Conservation (phyloP, 495 filamentous ascomycete genomes). For the Aeminium ludgeri region DNA sequence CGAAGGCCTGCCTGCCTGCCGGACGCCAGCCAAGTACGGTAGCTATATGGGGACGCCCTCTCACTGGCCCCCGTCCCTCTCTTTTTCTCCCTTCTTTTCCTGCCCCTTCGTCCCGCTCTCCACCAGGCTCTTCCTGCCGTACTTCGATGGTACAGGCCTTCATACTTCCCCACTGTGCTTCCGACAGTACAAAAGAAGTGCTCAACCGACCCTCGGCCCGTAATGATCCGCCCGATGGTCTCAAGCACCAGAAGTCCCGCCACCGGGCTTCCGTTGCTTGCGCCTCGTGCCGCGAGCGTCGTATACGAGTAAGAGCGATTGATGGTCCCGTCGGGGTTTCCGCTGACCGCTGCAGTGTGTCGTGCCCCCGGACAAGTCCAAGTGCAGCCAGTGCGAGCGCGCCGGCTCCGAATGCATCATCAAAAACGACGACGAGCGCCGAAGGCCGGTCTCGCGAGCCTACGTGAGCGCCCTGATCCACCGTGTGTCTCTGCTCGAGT, state of each 20-base stretch:
- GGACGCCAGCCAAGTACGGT: too few species aligned
- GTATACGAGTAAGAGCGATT: conserved; percentile 31
- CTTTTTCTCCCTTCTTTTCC: too few species aligned
- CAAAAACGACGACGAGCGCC: conserved; percentile 39
- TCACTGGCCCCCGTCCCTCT: too few species aligned
- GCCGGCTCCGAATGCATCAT: conserved; percentile 36
- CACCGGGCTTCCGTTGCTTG: conserved; percentile 26
- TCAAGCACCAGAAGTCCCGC: conserved; percentile 11
- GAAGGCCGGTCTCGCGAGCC: conserved; percentile 37
- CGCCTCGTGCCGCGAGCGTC: conserved; percentile 30
- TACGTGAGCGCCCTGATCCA: conserved; percentile 39
- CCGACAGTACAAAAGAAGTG: too few species aligned
- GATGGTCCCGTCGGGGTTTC: not conserved
- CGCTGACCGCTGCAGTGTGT: conserved; percentile 25
- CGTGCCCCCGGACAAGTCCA: conserved; percentile 33
- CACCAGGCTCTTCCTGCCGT: too few species aligned
- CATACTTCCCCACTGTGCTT: too few species aligned
- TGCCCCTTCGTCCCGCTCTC: too few species aligned
- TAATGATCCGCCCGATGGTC: conserved; percentile 1
- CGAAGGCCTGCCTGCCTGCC: too few species aligned
- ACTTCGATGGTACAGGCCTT: too few species aligned
- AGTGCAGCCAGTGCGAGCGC: conserved; percentile 36
- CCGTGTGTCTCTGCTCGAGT: conserved; percentile 33
- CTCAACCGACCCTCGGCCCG: too few species aligned
- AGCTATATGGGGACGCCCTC: too few species aligned